These are phyloP conservation scores for Hypoxylon sp. DNA, from an alignment of 2,329 filamentous ascomycete species.

Conservation along the genomic window DNA sequence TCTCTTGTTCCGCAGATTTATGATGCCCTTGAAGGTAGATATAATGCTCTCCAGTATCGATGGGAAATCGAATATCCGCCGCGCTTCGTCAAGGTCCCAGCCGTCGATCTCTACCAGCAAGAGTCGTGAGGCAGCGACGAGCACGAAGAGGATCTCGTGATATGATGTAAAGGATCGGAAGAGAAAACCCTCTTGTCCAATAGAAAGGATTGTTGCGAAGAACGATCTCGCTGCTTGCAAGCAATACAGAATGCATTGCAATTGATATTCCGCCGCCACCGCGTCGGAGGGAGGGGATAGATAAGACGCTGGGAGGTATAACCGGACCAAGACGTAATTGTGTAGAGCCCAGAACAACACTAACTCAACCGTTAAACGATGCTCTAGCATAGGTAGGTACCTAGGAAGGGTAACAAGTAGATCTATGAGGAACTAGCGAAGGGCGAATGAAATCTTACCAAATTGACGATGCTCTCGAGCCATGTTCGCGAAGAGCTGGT, in stretches of 20 bases:
- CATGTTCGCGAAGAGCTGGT: conserved; percentile 50
- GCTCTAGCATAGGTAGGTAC: background rate
- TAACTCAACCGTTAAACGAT: conserved; percentile 35
- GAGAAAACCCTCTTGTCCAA: conserved; percentile 46
- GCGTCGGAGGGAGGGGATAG: conserved; percentile 44
- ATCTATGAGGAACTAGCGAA: conserved; percentile 1
- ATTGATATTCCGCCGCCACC: conserved; percentile 32
- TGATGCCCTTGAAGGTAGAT: conserved; percentile 16
- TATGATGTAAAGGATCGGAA: conserved; percentile 44
- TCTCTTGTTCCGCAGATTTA: conserved; percentile 33
- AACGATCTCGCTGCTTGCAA: conserved; percentile 52
- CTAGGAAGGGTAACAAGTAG: background rate
- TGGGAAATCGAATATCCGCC: conserved; percentile 43
- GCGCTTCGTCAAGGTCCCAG: conserved; percentile 45
- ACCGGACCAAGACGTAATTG: conserved; percentile 53
- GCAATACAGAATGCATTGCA: conserved; percentile 53
- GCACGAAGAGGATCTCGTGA: conserved; percentile 46
- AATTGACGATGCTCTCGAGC: conserved; percentile 46
- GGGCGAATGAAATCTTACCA: conserved; percentile 30
- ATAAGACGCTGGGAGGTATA: conserved; percentile 56
- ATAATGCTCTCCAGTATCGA: conserved; percentile 40
- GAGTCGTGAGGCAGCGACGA: conserved; percentile 48
- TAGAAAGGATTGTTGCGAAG: conserved; percentile 49
- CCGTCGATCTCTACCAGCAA: conserved; percentile 46
- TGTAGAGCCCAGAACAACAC: conserved; percentile 50